phyloP scores from a whole-genome alignment of 2,329 filamentous ascomycete genomes.

The Fusarium aywerte region DNA sequence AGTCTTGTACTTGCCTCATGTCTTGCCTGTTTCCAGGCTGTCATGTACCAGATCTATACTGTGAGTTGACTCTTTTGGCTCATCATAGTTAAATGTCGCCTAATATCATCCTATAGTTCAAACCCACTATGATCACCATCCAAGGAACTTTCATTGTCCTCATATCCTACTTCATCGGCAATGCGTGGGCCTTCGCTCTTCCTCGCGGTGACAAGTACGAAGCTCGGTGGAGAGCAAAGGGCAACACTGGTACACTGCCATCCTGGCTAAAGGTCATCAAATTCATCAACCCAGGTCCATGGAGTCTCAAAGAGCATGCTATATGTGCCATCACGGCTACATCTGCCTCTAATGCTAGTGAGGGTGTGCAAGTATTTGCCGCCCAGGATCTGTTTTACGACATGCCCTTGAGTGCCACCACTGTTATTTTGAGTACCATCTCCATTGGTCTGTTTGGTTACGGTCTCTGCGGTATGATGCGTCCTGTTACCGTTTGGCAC shows the following conservation, averaged over 20 bases:
- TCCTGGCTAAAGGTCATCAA: conserved; percentile 53
- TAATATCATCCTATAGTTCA: conserved; percentile 55
- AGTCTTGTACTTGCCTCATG: conserved; percentile 61
- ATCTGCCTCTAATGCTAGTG: conserved; percentile 61
- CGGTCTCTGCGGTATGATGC: conserved; percentile 63
- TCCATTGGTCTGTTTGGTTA: conserved; percentile 68
- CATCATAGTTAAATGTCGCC: background rate
- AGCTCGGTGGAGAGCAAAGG: conserved; percentile 57
- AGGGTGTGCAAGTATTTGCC: conserved; percentile 57
- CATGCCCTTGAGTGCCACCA: conserved; percentile 56
- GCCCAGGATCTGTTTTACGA: conserved; percentile 64
- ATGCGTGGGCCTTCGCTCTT: conserved; percentile 50
- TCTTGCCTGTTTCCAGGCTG: conserved; percentile 64
- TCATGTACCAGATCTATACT: conserved; percentile 66
- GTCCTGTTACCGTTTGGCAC: conserved; percentile 65
- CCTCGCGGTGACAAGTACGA: conserved; percentile 64
- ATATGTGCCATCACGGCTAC: conserved; percentile 65
- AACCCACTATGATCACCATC: conserved; percentile 61
- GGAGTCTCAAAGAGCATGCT: conserved; percentile 66
- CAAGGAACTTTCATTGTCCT: conserved; percentile 67
- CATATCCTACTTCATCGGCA: conserved; percentile 66
- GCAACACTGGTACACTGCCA: conserved; percentile 56
- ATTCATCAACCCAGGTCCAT: conserved; percentile 63
- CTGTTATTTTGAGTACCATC: conserved; percentile 61
- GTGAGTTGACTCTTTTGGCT: conserved; percentile 48